Percentiles rank a stretch among this genome's conserved stretches.
Evolutionary conservation across 2,329 filamentous ascomycete genomes (phyloP).

Genomic region (Colletotrichum costaricense): DNA sequence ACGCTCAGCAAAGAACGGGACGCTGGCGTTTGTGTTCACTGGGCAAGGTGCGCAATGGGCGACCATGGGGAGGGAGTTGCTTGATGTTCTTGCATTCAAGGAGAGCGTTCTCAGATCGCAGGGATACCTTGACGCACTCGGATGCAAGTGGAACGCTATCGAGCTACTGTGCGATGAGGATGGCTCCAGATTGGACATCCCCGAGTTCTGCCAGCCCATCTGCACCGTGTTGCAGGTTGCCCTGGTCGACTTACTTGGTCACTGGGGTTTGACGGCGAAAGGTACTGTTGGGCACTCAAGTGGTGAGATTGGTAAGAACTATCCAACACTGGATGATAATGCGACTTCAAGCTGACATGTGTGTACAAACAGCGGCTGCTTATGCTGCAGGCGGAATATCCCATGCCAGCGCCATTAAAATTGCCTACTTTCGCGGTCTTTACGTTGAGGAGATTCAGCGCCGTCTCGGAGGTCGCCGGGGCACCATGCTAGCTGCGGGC

Average conservation of each 20-base stretch:
- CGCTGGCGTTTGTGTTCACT: slow-evolving; percentile 30
- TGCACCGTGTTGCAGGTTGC: slow-evolving; percentile 56
- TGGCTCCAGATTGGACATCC: not conserved
- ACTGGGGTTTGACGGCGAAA: slow-evolving; percentile 42
- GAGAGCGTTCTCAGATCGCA: not conserved
- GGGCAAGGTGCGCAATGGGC: slow-evolving; percentile 36
- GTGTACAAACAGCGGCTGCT: too few relatives aligned
- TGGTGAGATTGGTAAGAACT: slow-evolving; percentile 45
- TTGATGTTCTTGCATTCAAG: not conserved
- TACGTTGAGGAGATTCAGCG: slow-evolving; percentile 20
- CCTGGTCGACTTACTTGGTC: slow-evolving; percentile 47
- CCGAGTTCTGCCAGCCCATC: slow-evolving; percentile 47
- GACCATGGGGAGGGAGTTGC: slow-evolving; percentile 26
- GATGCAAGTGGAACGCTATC: not conserved
- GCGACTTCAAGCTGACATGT: too few relatives aligned
- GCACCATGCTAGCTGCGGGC: not conserved
- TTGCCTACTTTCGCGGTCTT: too few relatives aligned
- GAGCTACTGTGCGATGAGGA: slow-evolving; percentile 36
- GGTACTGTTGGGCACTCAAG: slow-evolving; percentile 49
- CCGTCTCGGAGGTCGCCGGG: slow-evolving; percentile 26
- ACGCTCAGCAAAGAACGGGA: not conserved
- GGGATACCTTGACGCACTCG: too few relatives aligned
- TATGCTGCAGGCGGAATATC: too few relatives aligned
- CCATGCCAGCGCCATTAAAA: slow-evolving; percentile 49
- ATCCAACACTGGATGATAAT: too few relatives aligned